These are phyloP conservation scores for Buddleja alternifolia DNA, from an alignment of 257 asterid species.

Conservation along the genomic window DNA sequence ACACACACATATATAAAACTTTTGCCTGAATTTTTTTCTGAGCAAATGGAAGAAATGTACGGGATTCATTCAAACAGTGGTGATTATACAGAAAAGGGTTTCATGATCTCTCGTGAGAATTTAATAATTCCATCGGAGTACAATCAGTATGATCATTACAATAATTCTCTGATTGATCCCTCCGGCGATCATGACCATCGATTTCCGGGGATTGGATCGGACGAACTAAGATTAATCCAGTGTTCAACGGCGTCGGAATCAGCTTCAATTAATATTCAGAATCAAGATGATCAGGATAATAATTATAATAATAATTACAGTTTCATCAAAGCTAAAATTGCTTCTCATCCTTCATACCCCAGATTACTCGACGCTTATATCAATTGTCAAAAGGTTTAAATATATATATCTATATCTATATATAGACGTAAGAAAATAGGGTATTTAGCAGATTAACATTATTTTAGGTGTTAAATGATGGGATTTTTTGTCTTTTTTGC, in stretches of 20 bases:
- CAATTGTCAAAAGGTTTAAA: constrained; percentile 65
- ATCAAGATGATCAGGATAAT: constrained; percentile 19
- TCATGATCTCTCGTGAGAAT: constrained; percentile 45
- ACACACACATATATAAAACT: neutral
- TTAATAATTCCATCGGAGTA: constrained; percentile 43
- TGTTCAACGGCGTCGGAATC: constrained; percentile 39
- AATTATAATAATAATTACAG: constrained; percentile 19
- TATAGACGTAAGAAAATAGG: too few relatives aligned
- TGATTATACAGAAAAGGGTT: constrained; percentile 36
- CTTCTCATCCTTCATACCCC: constrained; percentile 64
- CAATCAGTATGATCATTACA: constrained; percentile 30
- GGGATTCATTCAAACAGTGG: constrained; percentile 32
- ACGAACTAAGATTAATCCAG: constrained; percentile 32
- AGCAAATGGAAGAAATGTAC: constrained; percentile 41
- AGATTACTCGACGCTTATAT: constrained; percentile 59
- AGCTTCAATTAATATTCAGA: constrained; percentile 13
- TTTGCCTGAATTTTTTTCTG: neutral
- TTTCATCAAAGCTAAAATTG: constrained; percentile 48
- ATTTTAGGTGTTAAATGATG: neutral
- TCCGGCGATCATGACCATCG: constrained; percentile 28
- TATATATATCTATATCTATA: neutral
- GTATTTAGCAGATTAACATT: neutral
- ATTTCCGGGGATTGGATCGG: constrained; percentile 37
- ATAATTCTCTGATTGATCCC: constrained; percentile 16
- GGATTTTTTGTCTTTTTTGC: neutral